phyloP scores from a whole-genome alignment of 2,329 filamentous ascomycete genomes.

The Albophoma yamanashiensis region DNA sequence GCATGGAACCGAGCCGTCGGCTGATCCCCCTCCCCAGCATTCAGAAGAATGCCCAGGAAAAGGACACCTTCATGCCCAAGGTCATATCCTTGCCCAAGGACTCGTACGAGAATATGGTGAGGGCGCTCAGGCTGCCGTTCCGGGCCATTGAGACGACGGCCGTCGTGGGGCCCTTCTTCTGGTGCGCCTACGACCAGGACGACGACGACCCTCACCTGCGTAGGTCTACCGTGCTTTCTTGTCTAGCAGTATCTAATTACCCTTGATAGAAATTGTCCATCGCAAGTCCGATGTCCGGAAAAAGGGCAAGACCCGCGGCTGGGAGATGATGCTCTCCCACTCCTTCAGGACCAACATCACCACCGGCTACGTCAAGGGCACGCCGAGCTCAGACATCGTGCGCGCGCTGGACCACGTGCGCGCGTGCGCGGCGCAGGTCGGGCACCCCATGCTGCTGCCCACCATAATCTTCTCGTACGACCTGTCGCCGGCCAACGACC shows the following conservation, averaged over 20 bases:
- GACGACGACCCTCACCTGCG: constrained; percentile 46
- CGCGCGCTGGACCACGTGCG: constrained; percentile 37
- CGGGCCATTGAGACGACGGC: constrained; percentile 47
- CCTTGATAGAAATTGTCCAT: constrained; percentile 42
- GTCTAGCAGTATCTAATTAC: not conserved
- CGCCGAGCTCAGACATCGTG: constrained; percentile 42
- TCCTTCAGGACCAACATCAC: constrained; percentile 43
- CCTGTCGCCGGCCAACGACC: constrained; percentile 42
- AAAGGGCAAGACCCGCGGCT: constrained; percentile 51
- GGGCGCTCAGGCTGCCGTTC: constrained; percentile 40
- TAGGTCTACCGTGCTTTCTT: constrained; percentile 18
- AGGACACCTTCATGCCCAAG: constrained; percentile 46
- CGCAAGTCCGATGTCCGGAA: constrained; percentile 58
- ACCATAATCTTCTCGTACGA: constrained; percentile 49
- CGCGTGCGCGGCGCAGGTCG: constrained; percentile 36
- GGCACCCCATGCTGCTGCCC: constrained; percentile 49
- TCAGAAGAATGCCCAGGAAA: constrained; percentile 43
- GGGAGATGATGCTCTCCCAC: constrained; percentile 53
- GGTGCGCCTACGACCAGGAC: constrained; percentile 45
- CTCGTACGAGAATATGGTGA: constrained; percentile 45
- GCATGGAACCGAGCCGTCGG: not conserved
- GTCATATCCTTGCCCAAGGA: constrained; percentile 41
- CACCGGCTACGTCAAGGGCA: constrained; percentile 52
- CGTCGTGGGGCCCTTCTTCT: constrained; percentile 54
- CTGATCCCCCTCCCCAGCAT: constrained; percentile 25